These are phyloP conservation scores for Pyrenula massariospora DNA, from an alignment of 495 filamentous ascomycete species.

Conservation along the genomic window DNA sequence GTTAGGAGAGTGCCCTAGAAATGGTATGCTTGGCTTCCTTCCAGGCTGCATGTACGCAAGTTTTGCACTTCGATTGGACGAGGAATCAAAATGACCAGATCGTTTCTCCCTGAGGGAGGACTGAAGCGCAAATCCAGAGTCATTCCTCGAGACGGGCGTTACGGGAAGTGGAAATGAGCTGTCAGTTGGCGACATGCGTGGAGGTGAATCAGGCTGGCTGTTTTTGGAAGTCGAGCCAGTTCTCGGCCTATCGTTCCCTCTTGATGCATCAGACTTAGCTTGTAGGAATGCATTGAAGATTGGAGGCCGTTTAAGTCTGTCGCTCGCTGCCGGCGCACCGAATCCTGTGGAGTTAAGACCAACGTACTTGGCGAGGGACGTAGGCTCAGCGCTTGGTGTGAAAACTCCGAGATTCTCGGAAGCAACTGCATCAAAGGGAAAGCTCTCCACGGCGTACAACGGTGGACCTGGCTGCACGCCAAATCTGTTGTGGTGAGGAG, in stretches of 20 bases:
- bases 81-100: constrained; percentile 83
- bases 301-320: constrained; percentile 31
- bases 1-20: constrained; percentile 69
- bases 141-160: constrained; percentile 71
- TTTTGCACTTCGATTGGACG: constrained; percentile 78
- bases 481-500: constrained; percentile 78
- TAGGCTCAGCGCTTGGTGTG: constrained; percentile 52
- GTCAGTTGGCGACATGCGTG: constrained; percentile 64
- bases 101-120: constrained; percentile 84
- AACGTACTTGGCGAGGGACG: constrained; percentile 71
- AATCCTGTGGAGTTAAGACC: constrained; percentile 82
- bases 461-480: constrained; percentile 85
- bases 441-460: constrained; percentile 83
- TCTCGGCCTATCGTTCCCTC: constrained; percentile 59
- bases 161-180: constrained; percentile 63
- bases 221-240: constrained; percentile 66
- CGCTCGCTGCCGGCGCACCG: constrained; percentile 44
- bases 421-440: constrained; percentile 77
- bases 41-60: constrained; percentile 38
- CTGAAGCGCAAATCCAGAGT: constrained; percentile 79
- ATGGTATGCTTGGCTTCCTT: constrained; percentile 74
- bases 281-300: constrained; percentile 90
- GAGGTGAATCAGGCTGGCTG: constrained; percentile 70
- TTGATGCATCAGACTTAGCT: constrained; percentile 52
- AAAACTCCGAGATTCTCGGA: constrained; percentile 77